phyloP scores from a whole-genome alignment of 495 filamentous ascomycete genomes.

The Oleoguttula mirabilis region DNA sequence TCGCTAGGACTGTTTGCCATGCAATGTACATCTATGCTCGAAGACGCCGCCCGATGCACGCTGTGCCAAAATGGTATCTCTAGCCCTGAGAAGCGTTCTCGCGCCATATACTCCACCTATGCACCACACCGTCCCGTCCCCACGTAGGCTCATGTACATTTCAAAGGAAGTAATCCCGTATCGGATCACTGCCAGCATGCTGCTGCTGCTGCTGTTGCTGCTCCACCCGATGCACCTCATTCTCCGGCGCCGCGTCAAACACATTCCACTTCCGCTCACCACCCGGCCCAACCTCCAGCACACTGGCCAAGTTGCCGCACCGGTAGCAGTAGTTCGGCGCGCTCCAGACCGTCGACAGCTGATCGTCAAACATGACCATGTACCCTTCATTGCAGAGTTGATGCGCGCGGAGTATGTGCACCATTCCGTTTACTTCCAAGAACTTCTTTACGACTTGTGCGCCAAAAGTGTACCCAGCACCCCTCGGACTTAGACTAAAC shows the following conservation, averaged over 20 bases:
- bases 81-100: too few species aligned
- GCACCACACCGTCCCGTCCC: too few species aligned
- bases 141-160: too few species aligned
- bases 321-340: conserved; percentile 98
- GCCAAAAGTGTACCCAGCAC: conserved; percentile 93
- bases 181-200: conserved; percentile 20
- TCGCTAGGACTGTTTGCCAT: too few species aligned
- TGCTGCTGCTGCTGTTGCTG: conserved; percentile 42
- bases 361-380: conserved; percentile 89
- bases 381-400: conserved; percentile 97
- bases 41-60: too few species aligned
- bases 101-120: too few species aligned
- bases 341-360: conserved; percentile 91
- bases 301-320: conserved; percentile 94
- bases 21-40: too few species aligned
- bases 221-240: conserved; percentile 73
- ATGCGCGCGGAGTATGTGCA: conserved; percentile 88
- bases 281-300: conserved; percentile 84
- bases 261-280: conserved; percentile 93
- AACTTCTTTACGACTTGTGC: conserved; percentile 97
- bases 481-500: conserved; percentile 84
- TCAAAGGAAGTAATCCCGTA: conserved; percentile 19
- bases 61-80: too few species aligned
- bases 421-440: conserved; percentile 91
- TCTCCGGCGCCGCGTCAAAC: conserved; percentile 92